Evolutionary conservation across 169 alveolate genomes (phyloP), one percentile per base, ranked within the genome.

Genomic region (Babesia bovis): DNA sequence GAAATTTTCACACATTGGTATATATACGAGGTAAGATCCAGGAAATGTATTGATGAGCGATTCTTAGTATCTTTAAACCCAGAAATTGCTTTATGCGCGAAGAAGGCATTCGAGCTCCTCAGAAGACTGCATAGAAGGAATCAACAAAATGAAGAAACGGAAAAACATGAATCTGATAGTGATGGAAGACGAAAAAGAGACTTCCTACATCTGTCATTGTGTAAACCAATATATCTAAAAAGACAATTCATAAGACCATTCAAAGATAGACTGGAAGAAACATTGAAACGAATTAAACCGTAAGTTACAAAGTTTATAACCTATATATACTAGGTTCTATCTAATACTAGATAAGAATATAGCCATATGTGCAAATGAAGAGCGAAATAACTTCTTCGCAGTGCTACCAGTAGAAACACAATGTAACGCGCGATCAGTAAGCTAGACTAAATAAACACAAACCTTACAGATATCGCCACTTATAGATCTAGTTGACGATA

Each of bases 1-100:
- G 86, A 13, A 78, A 78, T 21, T 78, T 65, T 38, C 86, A 78
- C 51, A 67, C 86, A n/a, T 40, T 78, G 76, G 67, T 61, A 66
- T 67, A 67, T 55, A 69, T 78, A 0, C 60, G 65, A 15, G 86
- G 86, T 78, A 36, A 58, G 82, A 19, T n/a, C n/a, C 30, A 25
- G 21, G 13, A 52, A 28, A 3, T 28, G 1, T 21, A 42, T 4
- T 33, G n/a, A 13, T 3, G 33, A 3, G 47, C 38, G 15, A 78
- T 12, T n/a, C 59, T 19, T 44, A 68, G 83, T 68, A 26, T 53
- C 65, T 21, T 40, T 68, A 15, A 50, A 56, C 51, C 55, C 42
- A 21, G 47, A 68, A 21, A 19, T 67, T 45, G 26, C 61, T 26
- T 15, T 56, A 15, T 42, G 49, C 55, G 85, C 85, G 19, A 75